Conservation (phyloP, 495 filamentous ascomycete genomes). For the Penicillium canescens region DNA sequence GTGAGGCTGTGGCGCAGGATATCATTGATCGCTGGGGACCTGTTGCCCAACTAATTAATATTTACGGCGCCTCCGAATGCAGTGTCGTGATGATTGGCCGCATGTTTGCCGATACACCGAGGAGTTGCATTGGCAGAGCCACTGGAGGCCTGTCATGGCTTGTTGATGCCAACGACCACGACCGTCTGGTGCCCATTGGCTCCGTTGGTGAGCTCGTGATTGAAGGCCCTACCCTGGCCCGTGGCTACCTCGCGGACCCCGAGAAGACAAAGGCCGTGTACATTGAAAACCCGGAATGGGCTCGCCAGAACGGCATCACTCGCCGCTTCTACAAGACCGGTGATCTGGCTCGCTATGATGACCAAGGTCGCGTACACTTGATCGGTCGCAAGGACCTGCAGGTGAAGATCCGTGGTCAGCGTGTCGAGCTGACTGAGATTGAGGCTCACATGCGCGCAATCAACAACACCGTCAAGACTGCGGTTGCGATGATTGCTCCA, state of each 20-base stretch:
- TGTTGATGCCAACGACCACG: slow-evolving; percentile 31
- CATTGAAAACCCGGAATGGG: slow-evolving; percentile 17
- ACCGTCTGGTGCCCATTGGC: slow-evolving; percentile 40
- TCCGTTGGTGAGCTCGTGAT: slow-evolving; percentile 45
- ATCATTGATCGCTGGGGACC: slow-evolving; percentile 15
- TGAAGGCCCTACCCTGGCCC: slow-evolving; percentile 40
- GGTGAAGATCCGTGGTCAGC: slow-evolving; percentile 44
- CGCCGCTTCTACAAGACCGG: slow-evolving; percentile 12
- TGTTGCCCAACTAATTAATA: slow-evolving; percentile 21
- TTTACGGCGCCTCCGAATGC: slow-evolving; percentile 29
- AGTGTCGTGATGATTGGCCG: slow-evolving; percentile 1
- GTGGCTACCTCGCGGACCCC: slow-evolving; percentile 39
- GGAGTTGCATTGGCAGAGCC: slow-evolving; percentile 15
- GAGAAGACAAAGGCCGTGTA: slow-evolving; percentile 31
- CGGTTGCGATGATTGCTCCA: background rate
- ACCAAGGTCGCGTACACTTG: background rate
- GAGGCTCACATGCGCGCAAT: slow-evolving; percentile 19
- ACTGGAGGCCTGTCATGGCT: slow-evolving; percentile 31
- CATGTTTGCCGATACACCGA: slow-evolving; percentile 14
- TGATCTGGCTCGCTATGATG: slow-evolving; percentile 4
- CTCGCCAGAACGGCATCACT: background rate
- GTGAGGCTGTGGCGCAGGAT: slow-evolving; percentile 16
- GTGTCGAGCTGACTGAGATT: slow-evolving; percentile 49
- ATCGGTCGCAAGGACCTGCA: slow-evolving; percentile 26
- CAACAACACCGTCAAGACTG: slow-evolving; percentile 8